Base-by-base conservation (phyloP, 1,139 yeast genomes). In the Kurtzmaniella quercitrusa region DNA sequence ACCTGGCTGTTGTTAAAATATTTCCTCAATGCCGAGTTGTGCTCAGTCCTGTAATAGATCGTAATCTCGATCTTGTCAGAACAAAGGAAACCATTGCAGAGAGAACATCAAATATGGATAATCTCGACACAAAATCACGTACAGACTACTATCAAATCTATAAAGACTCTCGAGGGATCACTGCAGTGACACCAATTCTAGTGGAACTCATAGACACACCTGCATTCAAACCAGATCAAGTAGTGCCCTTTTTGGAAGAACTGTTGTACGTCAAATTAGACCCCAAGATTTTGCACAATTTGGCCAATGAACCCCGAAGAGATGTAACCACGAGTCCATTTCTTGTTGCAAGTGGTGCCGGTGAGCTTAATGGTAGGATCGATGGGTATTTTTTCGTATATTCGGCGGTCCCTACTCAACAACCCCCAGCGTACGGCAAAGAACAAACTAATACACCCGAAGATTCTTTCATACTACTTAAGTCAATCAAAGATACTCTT, bases 161-260 rank as follows among this genome's bases (percentile, higher is more conserved):
- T 45, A 50, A 46, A 19, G 37, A 34, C 26, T 12, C 15, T 9
- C 4, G 7, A 4, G 37, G 37, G 3, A 19, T n/a, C 19, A 34
- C 19, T 3, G 37, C 9, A 3, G 64, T 77, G 11, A 67, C 84
- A 0, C 87, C 89, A 0, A 75, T 84, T 7, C 58, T 80, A 30
- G 66, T 83, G 5, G 94, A 85, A 53, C 63, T 84, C 34, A 78
- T 84, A 2, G 94, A 85, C 53, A 82, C 91, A 0, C 88, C 89
- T 0, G 79, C 84, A 2, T 83, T 80, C 56, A 76, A 80, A 40
- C 77, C 84, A 2, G 77, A 75, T 39, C 78, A 76, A 53, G 75
- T 81, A 23, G 85, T 85, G 6, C 94, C 94, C 0, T 85, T 84
- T 51, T 59, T 85, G 32, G 93, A 85, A 52, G 82, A 83, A 2